phyloP scores from a whole-genome alignment of 1,284 basidiomycete species.

The Heimioporus punctisporus region DNA sequence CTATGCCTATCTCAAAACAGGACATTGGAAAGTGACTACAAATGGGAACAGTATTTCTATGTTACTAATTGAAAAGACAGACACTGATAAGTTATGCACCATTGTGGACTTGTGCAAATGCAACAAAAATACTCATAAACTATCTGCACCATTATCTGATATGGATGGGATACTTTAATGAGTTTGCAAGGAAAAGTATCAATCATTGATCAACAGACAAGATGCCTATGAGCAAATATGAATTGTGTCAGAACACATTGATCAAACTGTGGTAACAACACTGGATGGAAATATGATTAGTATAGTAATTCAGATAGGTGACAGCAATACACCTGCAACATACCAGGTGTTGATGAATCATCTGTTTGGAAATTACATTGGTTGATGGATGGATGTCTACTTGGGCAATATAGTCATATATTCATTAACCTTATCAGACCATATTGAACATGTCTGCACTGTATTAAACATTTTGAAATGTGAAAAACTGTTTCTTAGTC shows the following conservation, averaged over 20 bases:
- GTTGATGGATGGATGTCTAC: constrained; percentile 25
- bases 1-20: constrained; percentile 26
- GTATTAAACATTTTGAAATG: constrained; percentile 31
- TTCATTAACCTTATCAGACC: constrained; percentile 34
- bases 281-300: constrained; percentile 39
- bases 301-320: constrained; percentile 32
- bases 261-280: constrained; percentile 19
- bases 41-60: constrained; percentile 35
- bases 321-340: constrained; percentile 30
- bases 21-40: constrained; percentile 31
- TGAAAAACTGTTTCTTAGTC: constrained; percentile 31
- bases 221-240: constrained; percentile 40
- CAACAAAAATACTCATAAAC: constrained; percentile 38
- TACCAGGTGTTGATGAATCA: constrained; percentile 35
- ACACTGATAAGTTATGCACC: constrained; percentile 16
- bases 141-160: constrained; percentile 35
- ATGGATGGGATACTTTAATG: constrained; percentile 29
- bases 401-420: constrained; percentile 40
- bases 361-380: constrained; percentile 27
- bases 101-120: constrained; percentile 20
- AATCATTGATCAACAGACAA: constrained; percentile 31
- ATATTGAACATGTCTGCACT: constrained; percentile 29
- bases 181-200: constrained; percentile 18
- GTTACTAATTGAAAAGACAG: constrained; percentile 34
- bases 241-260: constrained; percentile 34